Evolutionary conservation across 371 early-diverging fungal species (phyloP), one percentile per base, ranked within the genome.

Genomic region (Phascolomyces articulosus): DNA sequence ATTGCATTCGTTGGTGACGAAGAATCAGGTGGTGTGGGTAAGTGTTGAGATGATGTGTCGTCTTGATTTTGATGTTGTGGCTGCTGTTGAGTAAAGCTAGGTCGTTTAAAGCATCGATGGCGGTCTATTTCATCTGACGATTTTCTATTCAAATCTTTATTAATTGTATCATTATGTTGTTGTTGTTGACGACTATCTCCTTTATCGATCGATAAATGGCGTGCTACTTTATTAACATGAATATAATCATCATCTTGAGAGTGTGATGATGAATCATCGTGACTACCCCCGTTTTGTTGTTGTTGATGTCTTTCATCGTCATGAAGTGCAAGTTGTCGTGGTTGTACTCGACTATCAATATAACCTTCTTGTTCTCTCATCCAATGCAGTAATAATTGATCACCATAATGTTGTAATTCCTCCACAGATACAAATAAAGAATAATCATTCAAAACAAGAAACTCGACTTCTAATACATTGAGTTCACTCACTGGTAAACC

Each of bases 401-500:
- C 82, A 9, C 91, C 92, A 41, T 93, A 93, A 54, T 87, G 78
- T 75, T 97, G 95, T 23, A 97, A 76, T 63, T 92, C 89, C 18
- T 89, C 89, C 20, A 87, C 79, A 28, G 85, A 76, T 38, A 91
- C 88, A 60, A 89, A 84, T 16, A 97, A 75, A 24, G 88, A 80
- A 85, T 95, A 96, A 64, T 93, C 85, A 62, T 87, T 84, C 27
- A 92, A 70, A 16, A 82, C 80, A 26, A 95, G 75, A 64, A 95
- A 93, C 67, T 95, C 92, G 15, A 95, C 72, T 72, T 96, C 96
- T 40, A 96, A 74, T 41, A 83, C 80, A 78, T 98, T 98, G 44
- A 98, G 79, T 74, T 98, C 98, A 20, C 83, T 75, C 7, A 93
- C 86, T 6, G 95, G 89, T 13, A 98, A 74, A 6, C 98, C 98